phyloP scores from a whole-genome alignment of 345 rosid species.

The Citrus glauca region DNA sequence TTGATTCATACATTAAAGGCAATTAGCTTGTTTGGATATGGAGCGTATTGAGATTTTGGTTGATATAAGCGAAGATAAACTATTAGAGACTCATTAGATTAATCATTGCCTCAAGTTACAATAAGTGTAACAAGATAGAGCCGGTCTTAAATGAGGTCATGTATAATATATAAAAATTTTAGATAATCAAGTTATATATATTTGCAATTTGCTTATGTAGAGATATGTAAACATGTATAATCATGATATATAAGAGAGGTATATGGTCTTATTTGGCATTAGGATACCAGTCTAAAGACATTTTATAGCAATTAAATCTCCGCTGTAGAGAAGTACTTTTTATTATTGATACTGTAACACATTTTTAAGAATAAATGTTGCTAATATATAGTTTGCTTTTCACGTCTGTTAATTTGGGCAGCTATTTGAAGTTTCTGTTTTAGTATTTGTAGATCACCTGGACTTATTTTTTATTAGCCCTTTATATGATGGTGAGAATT shows the following conservation, averaged over 20 bases:
- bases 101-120: conserved; percentile 13
- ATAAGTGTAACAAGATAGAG: background rate
- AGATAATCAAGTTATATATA: background rate
- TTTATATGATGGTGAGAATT: too few relatives aligned
- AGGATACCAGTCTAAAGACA: conserved; percentile 8
- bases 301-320: conserved; percentile 11
- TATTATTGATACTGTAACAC: conserved; percentile 1
- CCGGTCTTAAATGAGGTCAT: conserved; percentile 26
- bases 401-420: background rate
- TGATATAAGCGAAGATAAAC: conserved; percentile 7
- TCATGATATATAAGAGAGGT: background rate
- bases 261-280: conserved; percentile 20
- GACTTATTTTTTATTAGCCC: too few relatives aligned
- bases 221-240: background rate
- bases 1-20: conserved; percentile 10
- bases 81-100: conserved; percentile 14
- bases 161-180: background rate
- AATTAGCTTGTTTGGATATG: background rate
- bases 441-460: background rate
- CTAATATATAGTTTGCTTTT: conserved; percentile 4
- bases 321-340: conserved; percentile 7
- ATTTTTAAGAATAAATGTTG: conserved; percentile 13
- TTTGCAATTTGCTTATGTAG: conserved; percentile 5
- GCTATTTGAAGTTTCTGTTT: background rate
- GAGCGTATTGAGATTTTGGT: conserved; percentile 28